Evolutionary conservation across 495 filamentous ascomycete genomes (phyloP), one percentile per base, ranked within the genome.

Genomic region (Patellaria atrata): DNA sequence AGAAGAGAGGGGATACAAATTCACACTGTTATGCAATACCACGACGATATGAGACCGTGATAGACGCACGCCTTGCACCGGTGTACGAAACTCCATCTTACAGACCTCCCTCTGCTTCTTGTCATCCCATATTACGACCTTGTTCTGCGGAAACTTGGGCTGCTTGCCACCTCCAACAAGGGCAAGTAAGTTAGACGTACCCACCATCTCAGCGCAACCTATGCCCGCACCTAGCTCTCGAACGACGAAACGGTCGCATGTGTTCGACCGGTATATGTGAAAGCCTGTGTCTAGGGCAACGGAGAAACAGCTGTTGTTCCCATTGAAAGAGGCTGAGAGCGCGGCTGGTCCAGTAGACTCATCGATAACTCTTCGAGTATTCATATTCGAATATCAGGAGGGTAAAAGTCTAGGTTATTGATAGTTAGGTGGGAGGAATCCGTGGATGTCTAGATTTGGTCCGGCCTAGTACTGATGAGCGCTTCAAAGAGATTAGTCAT

Each of bases 121-220:
- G 45, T 92, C 83, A 53, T 96, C 85, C 89, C 87, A 97, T 39
- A 94, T 79, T 18, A 92, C 70, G 40, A 86, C 64, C 60, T 92
- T 93, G 60, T 91, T 91, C 43, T 75, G 72, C 0, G 83, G 75
- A 47, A 82, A 89, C 45, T 87, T 87, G 27, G 86, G 84, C 39
- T 77, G 71, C 44, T 68, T 77, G 24, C 89, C 87, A 36, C 89
- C 89, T 35, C 87, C 85, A 18, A 94, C 82, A 18, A 94, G 72
- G 14, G 82, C 89, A 15, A 96, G 63, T 52, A 79, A 92, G 57
- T 86, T 89, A 31, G 79, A 77, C 45, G 79, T 76, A 35, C 81
- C 81, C 36, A 94, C 75, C 82, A 93, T 91, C 53, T 81, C 75
- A 10, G 74, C 85, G 22, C 80, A 57, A 13, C 79, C 82, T 26